phyloP scores from a whole-genome alignment of 2,329 filamentous ascomycete genomes.

The Achaetomium macrosporum region DNA sequence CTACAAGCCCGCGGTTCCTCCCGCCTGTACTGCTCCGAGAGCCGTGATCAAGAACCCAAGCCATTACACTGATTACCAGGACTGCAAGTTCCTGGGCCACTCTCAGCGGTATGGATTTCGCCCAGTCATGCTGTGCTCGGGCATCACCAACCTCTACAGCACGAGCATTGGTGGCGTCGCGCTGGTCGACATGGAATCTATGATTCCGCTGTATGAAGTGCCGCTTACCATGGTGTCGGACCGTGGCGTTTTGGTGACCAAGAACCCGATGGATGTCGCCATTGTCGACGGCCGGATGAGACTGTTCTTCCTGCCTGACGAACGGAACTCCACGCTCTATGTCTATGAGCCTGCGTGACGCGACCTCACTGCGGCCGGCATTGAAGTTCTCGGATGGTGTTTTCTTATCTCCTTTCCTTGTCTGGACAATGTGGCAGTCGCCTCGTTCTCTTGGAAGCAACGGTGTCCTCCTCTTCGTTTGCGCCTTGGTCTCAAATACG shows the following conservation, averaged over 20 bases:
- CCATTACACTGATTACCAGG: constrained; percentile 45
- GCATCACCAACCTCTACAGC: constrained; percentile 34
- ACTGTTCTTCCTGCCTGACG: constrained; percentile 43
- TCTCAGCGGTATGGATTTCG: constrained; percentile 31
- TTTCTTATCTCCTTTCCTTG: not conserved
- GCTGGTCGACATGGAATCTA: constrained; percentile 39
- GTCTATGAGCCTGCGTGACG: constrained; percentile 34
- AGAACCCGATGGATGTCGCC: constrained; percentile 44
- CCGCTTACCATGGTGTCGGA: constrained; percentile 38
- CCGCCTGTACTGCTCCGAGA: constrained; percentile 24
- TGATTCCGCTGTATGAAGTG: constrained; percentile 41
- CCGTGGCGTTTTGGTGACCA: constrained; percentile 36
- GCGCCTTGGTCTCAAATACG: not conserved
- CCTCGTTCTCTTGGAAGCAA: not conserved
- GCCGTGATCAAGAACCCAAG: constrained; percentile 33
- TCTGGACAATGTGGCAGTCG: not conserved
- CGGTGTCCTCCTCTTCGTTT: not conserved
- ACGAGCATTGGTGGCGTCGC: constrained; percentile 41
- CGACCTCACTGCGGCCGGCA: no score
- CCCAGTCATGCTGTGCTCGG: constrained; percentile 43
- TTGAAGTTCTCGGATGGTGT: no score
- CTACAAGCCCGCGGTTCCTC: constrained; percentile 14
- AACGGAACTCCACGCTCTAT: constrained; percentile 41
- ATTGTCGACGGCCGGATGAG: constrained; percentile 40
- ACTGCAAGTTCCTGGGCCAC: constrained; percentile 46